A percentile compares a stretch with the other conserved stretches of the same genome.
Conservation (phyloP, 768 basidiomycete genomes). For the Amanita pseudoporphyria region DNA sequence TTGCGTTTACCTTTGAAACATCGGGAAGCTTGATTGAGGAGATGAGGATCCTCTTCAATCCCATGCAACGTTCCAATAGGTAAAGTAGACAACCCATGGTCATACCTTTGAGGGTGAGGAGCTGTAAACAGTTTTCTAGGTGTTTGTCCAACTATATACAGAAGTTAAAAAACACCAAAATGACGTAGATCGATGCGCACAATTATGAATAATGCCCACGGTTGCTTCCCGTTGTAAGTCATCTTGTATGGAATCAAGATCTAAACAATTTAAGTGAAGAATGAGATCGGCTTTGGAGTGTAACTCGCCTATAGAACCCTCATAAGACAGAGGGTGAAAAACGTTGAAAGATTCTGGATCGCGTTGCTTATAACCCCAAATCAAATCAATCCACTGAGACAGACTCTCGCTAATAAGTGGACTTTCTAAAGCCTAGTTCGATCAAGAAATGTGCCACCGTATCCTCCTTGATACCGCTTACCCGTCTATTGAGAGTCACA, state of each 20-base stretch:
- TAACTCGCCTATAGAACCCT: conserved; percentile 68
- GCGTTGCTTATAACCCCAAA: conserved; percentile 84
- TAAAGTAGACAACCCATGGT: conserved; percentile 62
- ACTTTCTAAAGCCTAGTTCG: conserved; percentile 72
- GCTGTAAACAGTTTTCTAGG: conserved; percentile 74
- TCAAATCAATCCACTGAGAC: conserved; percentile 87
- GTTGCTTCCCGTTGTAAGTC: conserved; percentile 86
- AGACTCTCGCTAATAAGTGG: conserved; percentile 77
- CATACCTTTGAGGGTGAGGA: conserved; percentile 68
- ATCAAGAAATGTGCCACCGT: not conserved
- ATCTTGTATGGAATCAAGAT: conserved; percentile 79
- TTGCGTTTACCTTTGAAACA: conserved; percentile 43
- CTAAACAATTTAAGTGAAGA: conserved; percentile 25
- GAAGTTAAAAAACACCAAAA: not conserved
- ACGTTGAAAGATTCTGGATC: conserved; percentile 72
- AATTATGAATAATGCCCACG: conserved; percentile 93
- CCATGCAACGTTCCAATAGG: conserved; percentile 67
- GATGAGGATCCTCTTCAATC: conserved; percentile 74
- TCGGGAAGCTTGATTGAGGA: conserved; percentile 47
- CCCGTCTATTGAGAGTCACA: conserved; percentile 66
- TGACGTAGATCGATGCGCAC: conserved; percentile 28
- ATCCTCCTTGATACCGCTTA: conserved; percentile 19
- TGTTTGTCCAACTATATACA: conserved; percentile 71
- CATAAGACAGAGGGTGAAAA: conserved; percentile 91
- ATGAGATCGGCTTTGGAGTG: not conserved